phyloP scores from a whole-genome alignment of 768 basidiomycete species.

The Boletus reticuloceps region DNA sequence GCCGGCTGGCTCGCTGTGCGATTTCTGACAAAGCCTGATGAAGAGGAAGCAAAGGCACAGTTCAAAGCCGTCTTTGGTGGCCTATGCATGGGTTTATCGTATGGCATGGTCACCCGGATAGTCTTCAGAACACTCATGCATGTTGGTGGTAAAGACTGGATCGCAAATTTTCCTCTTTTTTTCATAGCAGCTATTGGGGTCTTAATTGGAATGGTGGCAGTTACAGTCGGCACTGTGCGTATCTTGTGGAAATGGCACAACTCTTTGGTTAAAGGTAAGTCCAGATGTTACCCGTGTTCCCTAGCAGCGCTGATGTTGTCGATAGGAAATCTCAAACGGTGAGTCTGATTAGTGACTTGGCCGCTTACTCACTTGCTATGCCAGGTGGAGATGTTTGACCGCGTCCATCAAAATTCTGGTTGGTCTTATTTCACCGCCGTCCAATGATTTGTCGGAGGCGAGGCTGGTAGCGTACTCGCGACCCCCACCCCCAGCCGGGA shows the following conservation, averaged over 20 bases:
- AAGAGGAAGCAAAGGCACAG: slow-evolving; percentile 69
- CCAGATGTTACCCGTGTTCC: background rate
- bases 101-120: background rate
- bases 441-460: slow-evolving; percentile 6
- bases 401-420: slow-evolving; percentile 39
- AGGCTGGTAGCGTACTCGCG: slow-evolving; percentile 38
- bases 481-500: slow-evolving; percentile 39
- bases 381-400: slow-evolving; percentile 31
- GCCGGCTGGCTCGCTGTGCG: slow-evolving; percentile 43
- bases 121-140: background rate
- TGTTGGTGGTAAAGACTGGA: background rate
- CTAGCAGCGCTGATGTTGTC: background rate
- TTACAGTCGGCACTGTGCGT: slow-evolving; percentile 28
- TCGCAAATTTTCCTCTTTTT: background rate
- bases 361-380: background rate
- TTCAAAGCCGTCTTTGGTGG: slow-evolving; percentile 65
- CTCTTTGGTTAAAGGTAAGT: slow-evolving; percentile 37
- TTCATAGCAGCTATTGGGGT: too few species aligned
- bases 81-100: slow-evolving; percentile 20
- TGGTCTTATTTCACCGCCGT: slow-evolving; percentile 21
- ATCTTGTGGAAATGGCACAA: slow-evolving; percentile 47
- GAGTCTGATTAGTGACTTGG: background rate
- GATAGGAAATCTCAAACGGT: slow-evolving; percentile 6
- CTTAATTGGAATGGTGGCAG: slow-evolving; percentile 9
- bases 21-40: slow-evolving; percentile 43